Evolutionary conservation across 805 yeast genomes (phyloP), one percentile per base, ranked within the genome.

Genomic region (Aciculoconidium aculeatum): DNA sequence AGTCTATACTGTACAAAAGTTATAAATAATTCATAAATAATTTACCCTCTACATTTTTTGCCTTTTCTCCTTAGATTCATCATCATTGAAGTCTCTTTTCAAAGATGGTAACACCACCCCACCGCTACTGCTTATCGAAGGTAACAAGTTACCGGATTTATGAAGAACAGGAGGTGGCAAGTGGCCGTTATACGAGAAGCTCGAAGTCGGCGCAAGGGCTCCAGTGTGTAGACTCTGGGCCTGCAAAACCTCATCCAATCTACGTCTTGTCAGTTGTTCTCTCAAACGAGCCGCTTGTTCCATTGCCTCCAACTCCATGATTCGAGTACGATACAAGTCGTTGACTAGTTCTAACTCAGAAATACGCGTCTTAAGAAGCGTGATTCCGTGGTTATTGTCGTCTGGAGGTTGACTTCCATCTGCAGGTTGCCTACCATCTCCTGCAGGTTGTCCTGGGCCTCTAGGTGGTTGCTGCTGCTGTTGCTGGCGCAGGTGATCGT

Each of bases 261-360:
- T 45, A 38, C 64, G 66, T 37, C 66, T 60, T 59, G 71, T 57
- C 10, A 72, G 53, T 21, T 45, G 48, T 40, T 71, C 77, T 31
- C 77, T 54, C 32, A 68, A 61, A 36, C 74, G 64, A 0, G 74
- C 68, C 5, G 76, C 77, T 34, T 58, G 65, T 45, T 73, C 79
- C 70, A 67, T 61, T 12, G 75, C 76, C 57, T 90, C 96, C 40
- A 90, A 65, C 49, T 90, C 95, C 52, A 72, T 65, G 24, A 90
- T 84, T 42, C 94, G 73, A 5, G 90, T 74, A 43, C 84, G 74
- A 61, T 86, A 84, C 35, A 90, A 61, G 50, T 88, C 96, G 45
- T 87, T 88, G 22, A 90, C 95, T 23, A 88, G 65, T 52, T 90
- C 97, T 37, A 90, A 68, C 52, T 90, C 97, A 8, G 82, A 75